Conservation (phyloP, 2,329 filamentous ascomycete genomes). For the Fusarium protoensiforme region DNA sequence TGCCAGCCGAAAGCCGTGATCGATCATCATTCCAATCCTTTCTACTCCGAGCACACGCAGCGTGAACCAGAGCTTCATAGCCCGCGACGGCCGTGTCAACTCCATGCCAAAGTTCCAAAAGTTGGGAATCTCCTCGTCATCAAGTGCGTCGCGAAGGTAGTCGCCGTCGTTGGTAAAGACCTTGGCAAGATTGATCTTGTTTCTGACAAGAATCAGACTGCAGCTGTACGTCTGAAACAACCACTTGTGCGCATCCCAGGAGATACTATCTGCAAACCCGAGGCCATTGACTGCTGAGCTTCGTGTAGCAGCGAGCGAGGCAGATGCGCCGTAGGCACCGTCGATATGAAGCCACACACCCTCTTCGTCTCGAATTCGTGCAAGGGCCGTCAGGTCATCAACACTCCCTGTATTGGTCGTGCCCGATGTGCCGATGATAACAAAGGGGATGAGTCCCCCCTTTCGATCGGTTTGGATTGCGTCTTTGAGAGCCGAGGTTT, state of each 20-base stretch:
- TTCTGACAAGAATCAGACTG: not conserved
- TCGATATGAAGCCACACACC: not conserved
- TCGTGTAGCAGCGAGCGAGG: not conserved
- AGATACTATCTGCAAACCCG: not conserved
- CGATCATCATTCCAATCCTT: not conserved
- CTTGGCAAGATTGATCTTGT: not conserved
- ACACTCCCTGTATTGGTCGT: not conserved
- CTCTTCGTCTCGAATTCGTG: not conserved
- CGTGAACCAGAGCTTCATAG: not conserved
- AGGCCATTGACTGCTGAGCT: not conserved
- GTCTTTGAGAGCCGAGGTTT: not conserved
- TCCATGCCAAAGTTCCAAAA: not conserved
- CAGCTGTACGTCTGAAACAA: not conserved
- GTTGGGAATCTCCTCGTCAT: not conserved
- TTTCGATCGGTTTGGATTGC: not conserved
- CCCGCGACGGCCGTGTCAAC: not conserved
- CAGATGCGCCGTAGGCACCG: not conserved
- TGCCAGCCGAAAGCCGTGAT: not conserved
- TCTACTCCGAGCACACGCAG: not conserved
- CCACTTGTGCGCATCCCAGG: not conserved
- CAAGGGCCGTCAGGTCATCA: not conserved
- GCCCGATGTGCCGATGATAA: not conserved
- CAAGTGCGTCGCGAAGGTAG: not conserved
- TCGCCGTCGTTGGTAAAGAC: not conserved
- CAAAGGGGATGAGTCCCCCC: not conserved